phyloP scores from a whole-genome alignment of 306 rosid genomes.

The Nissolia schottii region DNA sequence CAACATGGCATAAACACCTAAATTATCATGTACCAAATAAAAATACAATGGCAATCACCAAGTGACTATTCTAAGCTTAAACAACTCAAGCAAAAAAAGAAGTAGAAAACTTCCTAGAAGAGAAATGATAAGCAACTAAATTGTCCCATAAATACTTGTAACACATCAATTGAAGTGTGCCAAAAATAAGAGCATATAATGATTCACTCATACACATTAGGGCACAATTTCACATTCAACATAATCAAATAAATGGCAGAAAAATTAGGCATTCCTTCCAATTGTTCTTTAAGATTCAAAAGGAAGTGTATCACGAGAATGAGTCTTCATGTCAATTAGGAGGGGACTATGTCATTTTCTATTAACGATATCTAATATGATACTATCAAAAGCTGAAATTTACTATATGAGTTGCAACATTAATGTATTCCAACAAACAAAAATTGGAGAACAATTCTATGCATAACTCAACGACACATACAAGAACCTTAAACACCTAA shows the following conservation, averaged over 20 bases:
- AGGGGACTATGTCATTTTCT: slow-evolving; percentile 39
- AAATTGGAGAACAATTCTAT: not conserved
- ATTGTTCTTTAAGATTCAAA: slow-evolving; percentile 77
- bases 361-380: not conserved
- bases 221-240: not conserved
- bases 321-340: slow-evolving; percentile 80
- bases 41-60: not conserved
- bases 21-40: not conserved
- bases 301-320: slow-evolving; percentile 59
- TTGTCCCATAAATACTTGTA: slow-evolving; percentile 82
- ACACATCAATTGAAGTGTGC: slow-evolving; percentile 88
- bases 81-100: slow-evolving; percentile 39
- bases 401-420: not conserved
- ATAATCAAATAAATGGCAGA: slow-evolving; percentile 23
- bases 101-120: slow-evolving; percentile 48
- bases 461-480: not conserved
- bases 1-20: not conserved
- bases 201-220: slow-evolving; percentile 12
- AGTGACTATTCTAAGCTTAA: not conserved
- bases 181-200: slow-evolving; percentile 8
- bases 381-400: not conserved
- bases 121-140: slow-evolving; percentile 46
- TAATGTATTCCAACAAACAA: not conserved
- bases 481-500: too few species aligned
- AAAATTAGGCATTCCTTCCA: slow-evolving; percentile 59